A percentile compares a stretch with the other conserved stretches of the same genome.
These are phyloP conservation scores for Dactylellina cionopaga DNA, from an alignment of 2,329 filamentous ascomycete species.

Conservation along the genomic window DNA sequence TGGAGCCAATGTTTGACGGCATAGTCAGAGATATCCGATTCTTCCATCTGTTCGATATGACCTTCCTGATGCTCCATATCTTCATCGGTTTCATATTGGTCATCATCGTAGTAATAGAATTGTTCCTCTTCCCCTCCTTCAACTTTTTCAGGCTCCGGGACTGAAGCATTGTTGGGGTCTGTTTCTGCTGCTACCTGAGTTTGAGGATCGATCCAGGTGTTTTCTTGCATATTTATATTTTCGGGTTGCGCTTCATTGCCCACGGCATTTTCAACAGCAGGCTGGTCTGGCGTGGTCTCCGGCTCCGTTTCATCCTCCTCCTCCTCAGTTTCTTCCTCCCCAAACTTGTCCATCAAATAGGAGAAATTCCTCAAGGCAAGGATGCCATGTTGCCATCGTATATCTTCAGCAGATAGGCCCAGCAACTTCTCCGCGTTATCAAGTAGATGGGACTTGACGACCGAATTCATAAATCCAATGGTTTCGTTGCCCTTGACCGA, in stretches of 20 bases:
- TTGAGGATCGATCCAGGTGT: not conserved
- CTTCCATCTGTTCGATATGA: constrained; percentile 26
- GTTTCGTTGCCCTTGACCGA: constrained; percentile 52
- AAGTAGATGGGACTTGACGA: constrained; percentile 61
- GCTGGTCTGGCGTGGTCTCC: not conserved
- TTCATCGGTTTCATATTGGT: constrained; percentile 58
- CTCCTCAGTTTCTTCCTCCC: constrained; percentile 10
- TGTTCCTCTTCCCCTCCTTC: not conserved
- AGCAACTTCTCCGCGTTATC: constrained; percentile 61
- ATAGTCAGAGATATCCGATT: constrained; percentile 59
- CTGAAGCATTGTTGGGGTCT: not conserved
- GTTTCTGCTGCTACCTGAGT: not conserved
- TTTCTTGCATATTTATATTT: not conserved
- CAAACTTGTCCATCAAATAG: constrained; percentile 60
- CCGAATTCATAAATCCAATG: constrained; percentile 59
- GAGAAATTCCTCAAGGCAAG: constrained; percentile 61
- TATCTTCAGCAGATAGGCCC: constrained; percentile 61
- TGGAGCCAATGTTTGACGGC: constrained; percentile 62
- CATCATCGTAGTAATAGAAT: constrained; percentile 45
- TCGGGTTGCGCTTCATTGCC: constrained; percentile 15
- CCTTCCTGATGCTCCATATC: constrained; percentile 29
- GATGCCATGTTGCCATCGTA: constrained; percentile 63
- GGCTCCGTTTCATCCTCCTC: not conserved
- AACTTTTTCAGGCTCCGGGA: not conserved
- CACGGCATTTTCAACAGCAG: not conserved